These are phyloP conservation scores for Hirschfeldia incana DNA, from an alignment of 345 rosid genomes.

Conservation along the genomic window DNA sequence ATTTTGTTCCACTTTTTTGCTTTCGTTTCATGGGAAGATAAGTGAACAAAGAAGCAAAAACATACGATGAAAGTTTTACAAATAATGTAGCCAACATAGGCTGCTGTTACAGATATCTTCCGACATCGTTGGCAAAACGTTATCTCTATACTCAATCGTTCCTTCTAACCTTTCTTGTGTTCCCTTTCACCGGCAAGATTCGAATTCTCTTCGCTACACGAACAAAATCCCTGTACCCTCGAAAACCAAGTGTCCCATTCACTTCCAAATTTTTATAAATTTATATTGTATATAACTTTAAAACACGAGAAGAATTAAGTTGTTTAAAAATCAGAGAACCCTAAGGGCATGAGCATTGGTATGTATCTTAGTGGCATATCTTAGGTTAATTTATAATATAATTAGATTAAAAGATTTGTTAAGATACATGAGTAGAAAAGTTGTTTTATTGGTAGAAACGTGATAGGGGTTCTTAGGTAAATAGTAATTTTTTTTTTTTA, in stretches of 20 bases:
- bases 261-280: neutral
- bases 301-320: neutral
- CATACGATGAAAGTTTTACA: constrained; percentile 27
- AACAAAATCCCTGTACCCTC: constrained; percentile 68
- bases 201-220: constrained; percentile 90
- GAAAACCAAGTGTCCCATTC: constrained; percentile 11
- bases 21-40: neutral
- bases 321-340: neutral
- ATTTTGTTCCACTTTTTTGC: neutral
- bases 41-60: constrained; percentile 15
- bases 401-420: too few species aligned
- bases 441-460: too few species aligned
- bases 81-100: constrained; percentile 16
- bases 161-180: constrained; percentile 51
- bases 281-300: neutral
- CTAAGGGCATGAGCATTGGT: neutral
- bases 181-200: constrained; percentile 72
- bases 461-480: too few species aligned
- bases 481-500: too few species aligned
- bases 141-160: constrained; percentile 29
- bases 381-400: too few species aligned
- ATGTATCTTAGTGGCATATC: too few species aligned
- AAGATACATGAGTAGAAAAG: too few species aligned
- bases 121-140: constrained; percentile 26
- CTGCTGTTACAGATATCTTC: constrained; percentile 22